Evolutionary conservation across 2,329 filamentous ascomycete genomes (phyloP).

Genomic region (Fusarium illudens): DNA sequence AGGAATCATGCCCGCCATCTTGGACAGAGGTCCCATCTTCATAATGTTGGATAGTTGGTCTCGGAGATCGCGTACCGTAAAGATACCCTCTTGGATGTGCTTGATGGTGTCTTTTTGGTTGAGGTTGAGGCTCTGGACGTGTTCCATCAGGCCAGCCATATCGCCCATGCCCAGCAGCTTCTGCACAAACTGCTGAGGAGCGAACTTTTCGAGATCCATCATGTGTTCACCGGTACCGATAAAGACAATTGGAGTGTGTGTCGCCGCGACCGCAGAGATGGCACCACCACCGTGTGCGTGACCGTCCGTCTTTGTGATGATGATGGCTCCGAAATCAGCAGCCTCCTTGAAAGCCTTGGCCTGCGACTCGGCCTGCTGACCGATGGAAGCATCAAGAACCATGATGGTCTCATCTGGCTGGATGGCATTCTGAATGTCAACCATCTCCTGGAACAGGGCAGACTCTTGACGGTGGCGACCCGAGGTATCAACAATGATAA

Average conservation of each 20-base stretch:
- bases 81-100: slow-evolving; percentile 96
- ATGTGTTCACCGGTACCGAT: slow-evolving; percentile 98
- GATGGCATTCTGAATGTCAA: slow-evolving; percentile 92
- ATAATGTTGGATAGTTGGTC: slow-evolving; percentile 98
- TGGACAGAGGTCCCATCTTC: slow-evolving; percentile 98
- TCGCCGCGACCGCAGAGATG: slow-evolving; percentile 96
- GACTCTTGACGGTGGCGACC: slow-evolving; percentile 94
- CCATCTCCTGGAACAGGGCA: slow-evolving; percentile 96
- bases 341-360: slow-evolving; percentile 97
- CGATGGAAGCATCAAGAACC: slow-evolving; percentile 96
- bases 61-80: slow-evolving; percentile 91
- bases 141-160: slow-evolving; percentile 92
- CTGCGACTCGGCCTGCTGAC: slow-evolving; percentile 93
- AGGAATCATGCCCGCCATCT: slow-evolving; percentile 99
- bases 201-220: slow-evolving; percentile 92
- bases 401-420: slow-evolving; percentile 95
- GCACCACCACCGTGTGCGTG: slow-evolving; percentile 95
- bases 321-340: slow-evolving; percentile 96
- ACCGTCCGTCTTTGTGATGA: slow-evolving; percentile 98
- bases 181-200: slow-evolving; percentile 90
- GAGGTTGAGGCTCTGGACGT: slow-evolving; percentile 93
- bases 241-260: slow-evolving; percentile 96
- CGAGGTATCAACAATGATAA: slow-evolving; percentile 98
- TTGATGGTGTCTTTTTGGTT: slow-evolving; percentile 99
- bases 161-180: slow-evolving; percentile 98